Percentiles rank a stretch among this genome's conserved stretches.
Conservation (phyloP, 1,284 basidiomycete genomes). For the Coriolopsis trogii region DNA sequence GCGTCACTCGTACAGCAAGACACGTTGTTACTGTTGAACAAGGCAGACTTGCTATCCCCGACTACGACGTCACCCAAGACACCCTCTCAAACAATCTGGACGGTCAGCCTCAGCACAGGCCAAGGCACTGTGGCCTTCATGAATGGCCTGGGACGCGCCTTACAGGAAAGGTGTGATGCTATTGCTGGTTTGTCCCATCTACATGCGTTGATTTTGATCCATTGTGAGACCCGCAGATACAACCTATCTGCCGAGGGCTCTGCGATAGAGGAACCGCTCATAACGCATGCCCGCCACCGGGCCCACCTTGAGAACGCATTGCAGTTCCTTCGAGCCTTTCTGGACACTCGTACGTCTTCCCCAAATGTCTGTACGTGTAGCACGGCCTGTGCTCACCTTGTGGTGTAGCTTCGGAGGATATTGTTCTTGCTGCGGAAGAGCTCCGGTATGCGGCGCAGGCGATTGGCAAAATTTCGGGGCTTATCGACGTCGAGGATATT, state of each 20-base stretch:
- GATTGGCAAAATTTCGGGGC: slow-evolving; percentile 79
- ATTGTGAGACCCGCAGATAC: too few species aligned
- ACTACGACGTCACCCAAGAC: background rate
- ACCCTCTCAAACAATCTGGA: slow-evolving; percentile 46
- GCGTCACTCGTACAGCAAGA: slow-evolving; percentile 49
- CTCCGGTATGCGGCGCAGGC: slow-evolving; percentile 81
- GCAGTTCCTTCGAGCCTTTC: slow-evolving; percentile 68
- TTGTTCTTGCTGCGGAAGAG: slow-evolving; percentile 84
- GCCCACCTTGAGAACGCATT: slow-evolving; percentile 71
- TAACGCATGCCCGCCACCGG: slow-evolving; percentile 82
- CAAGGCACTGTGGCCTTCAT: slow-evolving; percentile 63
- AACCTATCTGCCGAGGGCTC: slow-evolving; percentile 34
- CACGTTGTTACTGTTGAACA: slow-evolving; percentile 76
- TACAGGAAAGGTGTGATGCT: slow-evolving; percentile 55
- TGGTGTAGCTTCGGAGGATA: slow-evolving; percentile 49
- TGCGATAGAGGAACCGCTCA: slow-evolving; percentile 54
- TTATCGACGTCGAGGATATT: slow-evolving; percentile 76
- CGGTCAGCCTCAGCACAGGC: slow-evolving; percentile 63
- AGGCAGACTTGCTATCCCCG: slow-evolving; percentile 56
- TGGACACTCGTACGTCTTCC: slow-evolving; percentile 54
- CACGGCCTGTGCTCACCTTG: background rate
- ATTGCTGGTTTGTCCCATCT: background rate
- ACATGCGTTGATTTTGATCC: background rate
- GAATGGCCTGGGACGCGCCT: slow-evolving; percentile 50
- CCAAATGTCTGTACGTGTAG: background rate